A percentile compares a stretch with the other conserved stretches of the same genome.
Conservation (phyloP, 1,284 basidiomycete genomes). For the Cystobasidiaceae sp. region DNA sequence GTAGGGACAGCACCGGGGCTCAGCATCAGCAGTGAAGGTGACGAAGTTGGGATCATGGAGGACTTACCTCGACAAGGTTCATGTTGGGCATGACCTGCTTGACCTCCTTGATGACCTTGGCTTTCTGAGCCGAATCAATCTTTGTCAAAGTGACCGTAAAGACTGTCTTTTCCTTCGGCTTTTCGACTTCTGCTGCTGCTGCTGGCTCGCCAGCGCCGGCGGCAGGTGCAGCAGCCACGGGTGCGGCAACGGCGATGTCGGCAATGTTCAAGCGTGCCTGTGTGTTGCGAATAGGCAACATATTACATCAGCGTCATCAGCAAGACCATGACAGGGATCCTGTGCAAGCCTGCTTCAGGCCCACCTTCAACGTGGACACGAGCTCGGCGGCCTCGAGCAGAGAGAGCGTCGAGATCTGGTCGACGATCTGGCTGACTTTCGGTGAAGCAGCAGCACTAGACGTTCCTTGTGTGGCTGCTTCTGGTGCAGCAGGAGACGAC, state of each 20-base stretch:
- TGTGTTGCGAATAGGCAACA: not conserved
- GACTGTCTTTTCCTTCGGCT: constrained; percentile 97
- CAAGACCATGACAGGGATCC: not conserved
- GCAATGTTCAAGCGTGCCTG: constrained; percentile 93
- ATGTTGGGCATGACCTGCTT: constrained; percentile 91
- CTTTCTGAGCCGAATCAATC: constrained; percentile 82
- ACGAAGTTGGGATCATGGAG: not conserved
- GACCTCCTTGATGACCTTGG: constrained; percentile 97
- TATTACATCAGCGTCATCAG: not conserved
- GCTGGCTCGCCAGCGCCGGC: constrained; percentile 56
- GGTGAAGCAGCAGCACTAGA: constrained; percentile 53
- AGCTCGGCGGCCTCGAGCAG: constrained; percentile 96
- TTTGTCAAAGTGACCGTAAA: constrained; percentile 93
- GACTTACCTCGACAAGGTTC: constrained; percentile 86
- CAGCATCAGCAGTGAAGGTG: not conserved
- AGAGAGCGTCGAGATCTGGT: constrained; percentile 85
- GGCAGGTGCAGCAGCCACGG: constrained; percentile 46
- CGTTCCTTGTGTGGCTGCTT: not conserved
- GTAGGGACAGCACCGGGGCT: not conserved
- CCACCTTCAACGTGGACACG: constrained; percentile 81
- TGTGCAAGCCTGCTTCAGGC: constrained; percentile 36
- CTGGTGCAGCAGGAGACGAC: not conserved
- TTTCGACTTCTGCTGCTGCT: constrained; percentile 62
- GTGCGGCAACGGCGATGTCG: constrained; percentile 87
- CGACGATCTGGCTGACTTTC: constrained; percentile 76